These are phyloP conservation scores for Phytomonas sp. DNA, from an alignment of 208 protist genomes.

Conservation along the genomic window DNA sequence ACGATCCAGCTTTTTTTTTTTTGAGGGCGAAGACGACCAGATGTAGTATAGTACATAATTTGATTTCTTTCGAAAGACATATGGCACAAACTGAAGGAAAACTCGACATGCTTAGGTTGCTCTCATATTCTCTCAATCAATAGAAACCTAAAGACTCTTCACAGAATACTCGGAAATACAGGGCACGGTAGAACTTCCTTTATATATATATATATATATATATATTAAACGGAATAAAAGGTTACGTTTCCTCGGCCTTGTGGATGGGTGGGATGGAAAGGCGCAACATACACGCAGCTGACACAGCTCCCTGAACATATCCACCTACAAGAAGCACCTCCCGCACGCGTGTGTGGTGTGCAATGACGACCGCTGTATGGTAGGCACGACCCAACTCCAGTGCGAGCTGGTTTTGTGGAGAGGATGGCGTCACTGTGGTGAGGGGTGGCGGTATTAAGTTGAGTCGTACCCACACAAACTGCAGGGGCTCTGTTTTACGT, in stretches of 20 bases:
- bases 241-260: not conserved
- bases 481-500: not conserved
- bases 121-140: not conserved
- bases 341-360: not conserved
- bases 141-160: not conserved
- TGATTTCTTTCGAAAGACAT: not conserved
- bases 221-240: not conserved
- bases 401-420: not conserved
- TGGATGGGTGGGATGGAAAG: not conserved
- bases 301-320: not conserved
- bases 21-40: not conserved
- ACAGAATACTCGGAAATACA: not conserved
- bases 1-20: not conserved
- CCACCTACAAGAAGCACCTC: not conserved
- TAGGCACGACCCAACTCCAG: not conserved
- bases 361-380: not conserved
- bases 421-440: not conserved
- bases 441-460: not conserved
- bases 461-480: constrained; percentile 17
- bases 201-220: not conserved
- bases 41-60: not conserved
- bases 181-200: not conserved
- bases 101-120: not conserved
- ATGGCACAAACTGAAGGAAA: not conserved
- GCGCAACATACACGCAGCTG: not conserved